A percentile compares a stretch with the other conserved stretches of the same genome.
These are phyloP conservation scores for Globisporangium paddicum DNA, from an alignment of 352 stramenopile genomes.

Conservation along the genomic window DNA sequence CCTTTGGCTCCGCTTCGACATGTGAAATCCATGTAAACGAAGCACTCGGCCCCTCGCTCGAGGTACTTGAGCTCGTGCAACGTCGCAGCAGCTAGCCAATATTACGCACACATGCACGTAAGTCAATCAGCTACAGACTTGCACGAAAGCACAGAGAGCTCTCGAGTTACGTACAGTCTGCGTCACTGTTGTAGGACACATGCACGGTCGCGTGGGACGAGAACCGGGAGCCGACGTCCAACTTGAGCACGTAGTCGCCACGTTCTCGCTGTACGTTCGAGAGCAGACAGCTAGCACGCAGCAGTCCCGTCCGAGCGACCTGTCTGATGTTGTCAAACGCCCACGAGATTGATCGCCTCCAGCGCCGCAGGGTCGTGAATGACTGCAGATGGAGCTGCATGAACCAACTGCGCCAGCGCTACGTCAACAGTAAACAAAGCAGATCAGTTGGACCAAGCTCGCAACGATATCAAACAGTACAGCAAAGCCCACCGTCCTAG, in stretches of 20 bases:
- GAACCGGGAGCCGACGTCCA: slow-evolving; percentile 59
- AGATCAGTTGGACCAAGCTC: background rate
- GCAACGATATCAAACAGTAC: background rate
- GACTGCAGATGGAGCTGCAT: slow-evolving; percentile 26
- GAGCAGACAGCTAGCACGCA: slow-evolving; percentile 36
- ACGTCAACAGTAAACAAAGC: background rate
- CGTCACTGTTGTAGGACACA: slow-evolving; percentile 59
- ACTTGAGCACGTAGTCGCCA: slow-evolving; percentile 61
- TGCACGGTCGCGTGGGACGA: slow-evolving; percentile 42
- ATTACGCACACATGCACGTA: background rate
- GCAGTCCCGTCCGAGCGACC: slow-evolving; percentile 35
- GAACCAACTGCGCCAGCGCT: slow-evolving; percentile 45
- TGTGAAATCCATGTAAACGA: slow-evolving; percentile 53
- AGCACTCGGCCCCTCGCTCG: slow-evolving; percentile 64
- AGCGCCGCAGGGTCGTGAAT: slow-evolving; percentile 30
- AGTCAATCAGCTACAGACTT: background rate
- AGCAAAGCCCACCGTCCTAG: slow-evolving; percentile 23
- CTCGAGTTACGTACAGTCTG: slow-evolving; percentile 46
- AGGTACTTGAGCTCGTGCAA: slow-evolving; percentile 73
- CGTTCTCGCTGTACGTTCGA: slow-evolving; percentile 30
- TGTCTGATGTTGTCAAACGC: slow-evolving; percentile 29
- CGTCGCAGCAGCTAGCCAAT: slow-evolving; percentile 38
- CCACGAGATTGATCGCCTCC: slow-evolving; percentile 21
- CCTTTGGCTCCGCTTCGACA: slow-evolving; percentile 49
- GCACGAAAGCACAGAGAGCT: too few species aligned